A percentile compares a stretch with the other conserved stretches of the same genome.
Conservation (phyloP, 2,329 filamentous ascomycete genomes). For the Venturia aucupariae region DNA sequence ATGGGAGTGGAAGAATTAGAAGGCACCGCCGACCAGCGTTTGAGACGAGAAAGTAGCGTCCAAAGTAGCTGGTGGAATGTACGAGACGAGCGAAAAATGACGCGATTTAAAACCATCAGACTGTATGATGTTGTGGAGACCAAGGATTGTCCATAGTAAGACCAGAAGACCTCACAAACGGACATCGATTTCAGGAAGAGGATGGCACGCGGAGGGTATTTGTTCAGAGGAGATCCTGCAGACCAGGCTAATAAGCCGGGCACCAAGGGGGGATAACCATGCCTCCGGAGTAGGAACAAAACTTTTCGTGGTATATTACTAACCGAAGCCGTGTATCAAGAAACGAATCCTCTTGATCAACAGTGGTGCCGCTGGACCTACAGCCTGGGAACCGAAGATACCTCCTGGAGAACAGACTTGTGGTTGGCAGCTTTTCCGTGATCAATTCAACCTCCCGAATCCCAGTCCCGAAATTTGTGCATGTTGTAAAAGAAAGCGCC, state of each 20-base stretch:
- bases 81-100: not conserved
- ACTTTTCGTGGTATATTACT: conserved; percentile 5
- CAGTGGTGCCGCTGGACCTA: conserved; percentile 1
- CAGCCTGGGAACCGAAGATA: conserved; percentile 1
- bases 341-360: not conserved
- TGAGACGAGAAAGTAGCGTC: not conserved
- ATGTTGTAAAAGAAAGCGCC: conserved; percentile 8
- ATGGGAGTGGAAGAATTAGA: not conserved
- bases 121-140: not conserved
- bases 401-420: conserved; percentile 2
- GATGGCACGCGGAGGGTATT: not conserved
- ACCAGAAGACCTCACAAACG: not conserved
- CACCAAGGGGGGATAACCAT: not conserved
- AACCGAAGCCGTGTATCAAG: not conserved
- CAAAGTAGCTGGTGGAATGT: not conserved
- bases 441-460: conserved; percentile 9
- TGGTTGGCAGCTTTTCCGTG: conserved; percentile 5
- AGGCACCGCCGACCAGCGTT: not conserved
- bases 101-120: not conserved
- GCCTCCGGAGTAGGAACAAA: not conserved
- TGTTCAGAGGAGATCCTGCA: not conserved
- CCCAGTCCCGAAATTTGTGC: not conserved
- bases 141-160: not conserved
- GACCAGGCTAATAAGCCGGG: not conserved
- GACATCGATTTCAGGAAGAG: not conserved